phyloP scores from a whole-genome alignment of 2,329 filamentous ascomycete genomes.

The Diaporthe humulicola region DNA sequence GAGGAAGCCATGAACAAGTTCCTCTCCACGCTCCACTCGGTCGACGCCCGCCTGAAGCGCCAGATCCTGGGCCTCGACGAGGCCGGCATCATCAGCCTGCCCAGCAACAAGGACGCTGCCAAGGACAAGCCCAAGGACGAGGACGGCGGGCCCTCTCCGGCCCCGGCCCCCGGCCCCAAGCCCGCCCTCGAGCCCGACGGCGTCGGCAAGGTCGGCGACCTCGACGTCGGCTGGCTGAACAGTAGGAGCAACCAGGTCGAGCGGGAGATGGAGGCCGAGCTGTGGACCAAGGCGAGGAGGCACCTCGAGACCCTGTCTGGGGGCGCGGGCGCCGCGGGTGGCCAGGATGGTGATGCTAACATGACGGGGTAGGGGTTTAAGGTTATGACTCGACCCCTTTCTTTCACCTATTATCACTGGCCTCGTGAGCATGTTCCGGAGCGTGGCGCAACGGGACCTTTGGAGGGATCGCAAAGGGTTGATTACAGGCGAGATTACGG shows the following conservation, averaged over 20 bases:
- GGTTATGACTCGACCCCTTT: no score
- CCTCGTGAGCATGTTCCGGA: slow-evolving; percentile 22
- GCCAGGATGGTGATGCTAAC: slow-evolving; percentile 43
- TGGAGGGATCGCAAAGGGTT: neutral
- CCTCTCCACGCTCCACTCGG: slow-evolving; percentile 78
- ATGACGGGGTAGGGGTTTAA: slow-evolving; percentile 48
- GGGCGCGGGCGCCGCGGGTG: neutral
- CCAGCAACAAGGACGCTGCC: slow-evolving; percentile 44
- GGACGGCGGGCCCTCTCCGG: slow-evolving; percentile 31
- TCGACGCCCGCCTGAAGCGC: slow-evolving; percentile 80
- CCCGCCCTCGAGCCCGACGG: slow-evolving; percentile 61
- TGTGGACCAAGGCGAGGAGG: slow-evolving; percentile 74
- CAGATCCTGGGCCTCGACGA: slow-evolving; percentile 87
- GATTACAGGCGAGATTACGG: slow-evolving; percentile 12
- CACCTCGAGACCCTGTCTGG: slow-evolving; percentile 61
- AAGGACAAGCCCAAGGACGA: slow-evolving; percentile 43
- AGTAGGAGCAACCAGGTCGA: slow-evolving; percentile 86
- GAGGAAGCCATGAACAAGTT: slow-evolving; percentile 75
- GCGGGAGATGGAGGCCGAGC: slow-evolving; percentile 84
- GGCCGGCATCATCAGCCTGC: slow-evolving; percentile 76
- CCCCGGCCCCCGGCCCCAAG: slow-evolving; percentile 54
- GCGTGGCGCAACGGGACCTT: slow-evolving; percentile 26
- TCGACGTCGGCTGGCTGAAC: slow-evolving; percentile 93
- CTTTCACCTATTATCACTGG: neutral
- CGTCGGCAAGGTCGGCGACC: slow-evolving; percentile 66